Conservation (phyloP, 768 basidiomycete genomes). For the Leccinum rimulosum region DNA sequence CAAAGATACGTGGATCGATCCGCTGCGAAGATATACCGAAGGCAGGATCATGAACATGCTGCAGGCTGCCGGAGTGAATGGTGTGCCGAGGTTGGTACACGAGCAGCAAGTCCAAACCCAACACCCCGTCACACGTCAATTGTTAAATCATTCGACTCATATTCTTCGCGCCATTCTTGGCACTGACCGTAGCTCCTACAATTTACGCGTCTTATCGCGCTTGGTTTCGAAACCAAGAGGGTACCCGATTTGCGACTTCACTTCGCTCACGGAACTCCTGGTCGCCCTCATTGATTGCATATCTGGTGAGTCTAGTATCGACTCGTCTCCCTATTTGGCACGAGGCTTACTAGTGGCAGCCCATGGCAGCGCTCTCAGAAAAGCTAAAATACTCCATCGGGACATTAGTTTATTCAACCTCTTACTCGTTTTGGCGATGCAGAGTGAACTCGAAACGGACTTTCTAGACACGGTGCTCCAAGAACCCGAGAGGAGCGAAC, state of each 20-base stretch:
- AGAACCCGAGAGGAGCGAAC: neutral
- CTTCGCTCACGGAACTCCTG: neutral
- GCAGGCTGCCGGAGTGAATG: neutral
- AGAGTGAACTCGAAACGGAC: neutral
- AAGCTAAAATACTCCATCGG: neutral
- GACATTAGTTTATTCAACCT: constrained; percentile 11
- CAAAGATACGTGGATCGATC: constrained; percentile 9
- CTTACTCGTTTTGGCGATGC: neutral
- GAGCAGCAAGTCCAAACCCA: constrained; percentile 1
- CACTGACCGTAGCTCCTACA: neutral
- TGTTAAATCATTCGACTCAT: constrained; percentile 2
- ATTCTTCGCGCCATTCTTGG: neutral
- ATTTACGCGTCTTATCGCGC: neutral
- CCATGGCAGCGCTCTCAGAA: neutral
- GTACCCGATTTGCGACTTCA: neutral
- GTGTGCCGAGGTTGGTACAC: neutral
- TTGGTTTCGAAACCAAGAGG: neutral
- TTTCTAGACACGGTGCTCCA: neutral
- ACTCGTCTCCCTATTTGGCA: neutral
- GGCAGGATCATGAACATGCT: neutral
- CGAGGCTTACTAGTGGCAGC: neutral
- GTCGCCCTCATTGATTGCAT: neutral
- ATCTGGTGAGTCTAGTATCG: neutral
- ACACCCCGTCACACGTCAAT: neutral
- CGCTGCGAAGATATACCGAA: neutral